phyloP scores from a whole-genome alignment of 2,329 filamentous ascomycete genomes.

The Atkinsonella hypoxylon region DNA sequence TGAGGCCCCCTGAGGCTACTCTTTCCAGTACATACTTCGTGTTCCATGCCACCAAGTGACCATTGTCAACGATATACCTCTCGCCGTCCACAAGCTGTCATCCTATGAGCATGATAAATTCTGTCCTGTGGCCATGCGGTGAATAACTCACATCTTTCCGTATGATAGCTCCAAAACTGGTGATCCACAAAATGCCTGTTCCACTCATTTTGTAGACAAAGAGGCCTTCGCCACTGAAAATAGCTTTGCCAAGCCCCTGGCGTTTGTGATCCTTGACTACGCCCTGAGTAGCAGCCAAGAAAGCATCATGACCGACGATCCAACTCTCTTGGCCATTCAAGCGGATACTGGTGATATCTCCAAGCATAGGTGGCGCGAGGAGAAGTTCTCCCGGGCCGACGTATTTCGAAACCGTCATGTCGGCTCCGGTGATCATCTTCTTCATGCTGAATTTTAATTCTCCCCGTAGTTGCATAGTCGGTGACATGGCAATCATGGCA shows the following conservation, averaged over 20 bases:
- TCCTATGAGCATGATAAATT: background rate
- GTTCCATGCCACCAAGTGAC: conserved; percentile 93
- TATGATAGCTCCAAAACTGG: conserved; percentile 90
- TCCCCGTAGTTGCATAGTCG: conserved; percentile 74
- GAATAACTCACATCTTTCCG: conserved; percentile 61
- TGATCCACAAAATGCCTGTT: conserved; percentile 73
- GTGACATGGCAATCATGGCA: conserved; percentile 90
- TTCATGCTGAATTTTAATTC: conserved; percentile 78
- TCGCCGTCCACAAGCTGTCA: conserved; percentile 52
- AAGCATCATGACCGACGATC: conserved; percentile 79
- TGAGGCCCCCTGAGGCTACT: conserved; percentile 78
- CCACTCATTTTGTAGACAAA: conserved; percentile 84
- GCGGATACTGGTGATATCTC: conserved; percentile 74
- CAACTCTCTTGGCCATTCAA: conserved; percentile 63
- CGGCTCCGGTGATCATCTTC: conserved; percentile 75
- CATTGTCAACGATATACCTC: conserved; percentile 86
- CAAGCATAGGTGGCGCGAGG: conserved; percentile 66
- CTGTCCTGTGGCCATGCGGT: background rate
- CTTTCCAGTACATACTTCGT: conserved; percentile 87
- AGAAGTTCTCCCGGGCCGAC: conserved; percentile 87
- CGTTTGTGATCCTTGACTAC: conserved; percentile 78
- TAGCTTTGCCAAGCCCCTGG: conserved; percentile 76
- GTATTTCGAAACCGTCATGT: conserved; percentile 67
- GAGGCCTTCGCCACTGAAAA: conserved; percentile 87
- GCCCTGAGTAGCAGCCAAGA: conserved; percentile 76